Conservation (phyloP, 2,329 filamentous ascomycete genomes). For the Fusarium cyanostomum region DNA sequence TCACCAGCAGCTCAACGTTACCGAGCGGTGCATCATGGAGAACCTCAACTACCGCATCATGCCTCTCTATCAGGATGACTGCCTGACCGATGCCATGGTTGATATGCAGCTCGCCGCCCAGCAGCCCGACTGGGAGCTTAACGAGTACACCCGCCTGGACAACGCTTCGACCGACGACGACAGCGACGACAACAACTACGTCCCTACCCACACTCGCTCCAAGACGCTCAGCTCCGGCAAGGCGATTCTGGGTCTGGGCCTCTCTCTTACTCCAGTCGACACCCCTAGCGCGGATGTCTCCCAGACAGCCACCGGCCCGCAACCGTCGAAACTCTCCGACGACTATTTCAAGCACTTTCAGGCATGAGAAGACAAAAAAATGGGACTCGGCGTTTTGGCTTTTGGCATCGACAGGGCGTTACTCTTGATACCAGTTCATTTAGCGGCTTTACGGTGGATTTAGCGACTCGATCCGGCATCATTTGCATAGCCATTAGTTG, state of each 20-base stretch:
- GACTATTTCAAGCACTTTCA: slow-evolving; percentile 42
- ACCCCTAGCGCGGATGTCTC: slow-evolving; percentile 30
- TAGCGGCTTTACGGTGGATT: slow-evolving; percentile 30
- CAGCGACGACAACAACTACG: slow-evolving; percentile 41
- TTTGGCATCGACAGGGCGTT: slow-evolving; percentile 34
- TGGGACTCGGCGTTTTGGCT: slow-evolving; percentile 33
- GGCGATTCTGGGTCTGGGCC: slow-evolving; percentile 36
- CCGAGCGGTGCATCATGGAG: slow-evolving; percentile 71
- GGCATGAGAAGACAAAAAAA: slow-evolving; percentile 28
- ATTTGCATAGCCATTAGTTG: slow-evolving; percentile 19
- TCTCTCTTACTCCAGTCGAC: slow-evolving; percentile 42
- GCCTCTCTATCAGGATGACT: slow-evolving; percentile 65
- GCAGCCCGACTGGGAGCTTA: slow-evolving; percentile 42
- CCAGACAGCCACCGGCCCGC: slow-evolving; percentile 31
- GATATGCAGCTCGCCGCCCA: slow-evolving; percentile 70
- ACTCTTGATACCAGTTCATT: slow-evolving; percentile 35
- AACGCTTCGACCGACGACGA: slow-evolving; percentile 44
- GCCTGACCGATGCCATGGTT: slow-evolving; percentile 67
- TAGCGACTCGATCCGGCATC: slow-evolving; percentile 36
- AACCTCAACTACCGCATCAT: slow-evolving; percentile 70
- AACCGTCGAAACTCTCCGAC: slow-evolving; percentile 27
- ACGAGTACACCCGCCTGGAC: slow-evolving; percentile 45
- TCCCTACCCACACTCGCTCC: slow-evolving; percentile 48
- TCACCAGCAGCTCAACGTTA: slow-evolving; percentile 69
- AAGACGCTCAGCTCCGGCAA: slow-evolving; percentile 46